A percentile compares a stretch with the other conserved stretches of the same genome.
phyloP scores from a whole-genome alignment of 192 early-diverging fungal genomes.

The Dissophora ornata region DNA sequence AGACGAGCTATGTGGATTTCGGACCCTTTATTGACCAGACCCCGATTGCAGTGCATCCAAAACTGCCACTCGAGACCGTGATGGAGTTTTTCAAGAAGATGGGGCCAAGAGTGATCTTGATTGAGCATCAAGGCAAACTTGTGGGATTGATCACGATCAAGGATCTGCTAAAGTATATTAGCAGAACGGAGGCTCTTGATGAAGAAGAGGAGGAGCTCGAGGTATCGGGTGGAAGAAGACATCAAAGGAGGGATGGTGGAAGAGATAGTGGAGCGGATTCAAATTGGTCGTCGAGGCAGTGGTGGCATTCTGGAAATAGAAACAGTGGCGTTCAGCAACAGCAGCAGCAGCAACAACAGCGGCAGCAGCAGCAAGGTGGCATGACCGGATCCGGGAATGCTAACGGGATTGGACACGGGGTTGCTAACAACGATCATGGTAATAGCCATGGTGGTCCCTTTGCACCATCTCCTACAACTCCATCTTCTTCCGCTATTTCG shows the following conservation, averaged over 20 bases:
- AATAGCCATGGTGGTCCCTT: not conserved
- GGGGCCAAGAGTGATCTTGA: constrained; percentile 77
- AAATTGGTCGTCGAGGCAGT: constrained; percentile 11
- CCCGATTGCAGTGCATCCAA: constrained; percentile 79
- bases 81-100: constrained; percentile 89
- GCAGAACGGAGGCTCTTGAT: constrained; percentile 57
- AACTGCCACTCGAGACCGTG: constrained; percentile 75
- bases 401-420: no score
- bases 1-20: constrained; percentile 61
- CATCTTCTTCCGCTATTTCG: not conserved
- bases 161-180: constrained; percentile 75
- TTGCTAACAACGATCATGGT: not conserved
- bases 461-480: not conserved
- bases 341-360: not conserved
- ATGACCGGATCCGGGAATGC: no score
- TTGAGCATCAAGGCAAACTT: constrained; percentile 71
- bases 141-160: constrained; percentile 81
- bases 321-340: not conserved
- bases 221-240: constrained; percentile 12
- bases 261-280: not conserved
- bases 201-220: constrained; percentile 41
- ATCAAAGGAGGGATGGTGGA: constrained; percentile 2
- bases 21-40: constrained; percentile 70
- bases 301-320: constrained; percentile 18
- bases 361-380: no score